Evolutionary conservation across 2,329 filamentous ascomycete genomes (phyloP), one percentile per base, ranked within the genome.

Genomic region (Scleromitrula shiraiana): DNA sequence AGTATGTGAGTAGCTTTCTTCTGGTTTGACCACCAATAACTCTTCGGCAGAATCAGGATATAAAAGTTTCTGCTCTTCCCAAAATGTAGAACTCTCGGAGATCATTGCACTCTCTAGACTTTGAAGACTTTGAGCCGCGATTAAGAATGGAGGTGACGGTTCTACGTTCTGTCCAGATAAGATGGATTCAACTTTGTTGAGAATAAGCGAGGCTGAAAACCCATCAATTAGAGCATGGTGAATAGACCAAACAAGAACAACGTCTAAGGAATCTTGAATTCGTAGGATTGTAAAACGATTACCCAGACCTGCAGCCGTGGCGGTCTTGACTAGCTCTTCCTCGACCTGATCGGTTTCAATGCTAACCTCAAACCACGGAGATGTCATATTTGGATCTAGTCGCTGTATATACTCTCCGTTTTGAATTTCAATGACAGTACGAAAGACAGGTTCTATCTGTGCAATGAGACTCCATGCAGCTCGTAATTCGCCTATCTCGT

Each of bases 221-320:
- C 63, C 64, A 53, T 67, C 63, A n/a, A 66, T 57, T 7, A 64
- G 52, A 12, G 56, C 56, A 50, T 66, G 64, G 45, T 67, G 64
- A 7, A 65, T 51, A 3, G 47, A 42, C 64, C 62, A 65, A 19
- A 65, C 49, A n/a, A 63, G 37, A n/a, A 49, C 55, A 33, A 55
- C 12, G 35, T 20, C 19, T 43, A 7, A 17, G 14, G 26, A 29
- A 12, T 43, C 17, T 33, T 23, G 26, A 38, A 17, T 5, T 17
- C 23, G 10, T 12, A 14, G 20, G 7, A 46, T 17, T 35, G 36
- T 33, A n/a, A 36, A 36, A 19, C 32, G 7, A n/a, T 7, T 36
- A 7, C 17, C 32, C 7, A 36, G 14, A n/a, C 17, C 32, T 36
- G 32, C 12, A 36, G 32, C 17, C 15, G 14, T 36, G 7, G 12